Evolutionary conservation across 768 basidiomycete species (phyloP).

Genomic region (Suillus variegatus): DNA sequence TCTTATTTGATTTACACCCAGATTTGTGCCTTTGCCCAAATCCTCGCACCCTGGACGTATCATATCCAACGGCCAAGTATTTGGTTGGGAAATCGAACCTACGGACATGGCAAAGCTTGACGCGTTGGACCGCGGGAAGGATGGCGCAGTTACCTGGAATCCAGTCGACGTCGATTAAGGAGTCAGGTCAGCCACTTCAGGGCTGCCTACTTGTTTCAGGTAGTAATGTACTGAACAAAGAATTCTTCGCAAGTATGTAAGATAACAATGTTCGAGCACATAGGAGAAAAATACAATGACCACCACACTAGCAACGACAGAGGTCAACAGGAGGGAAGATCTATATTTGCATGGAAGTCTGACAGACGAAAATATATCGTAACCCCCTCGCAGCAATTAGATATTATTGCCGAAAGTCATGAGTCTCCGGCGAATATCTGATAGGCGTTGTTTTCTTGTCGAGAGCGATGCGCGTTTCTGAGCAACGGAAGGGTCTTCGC

Average conservation of each 20-base stretch:
- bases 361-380: too few species aligned
- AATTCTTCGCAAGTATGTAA: too few species aligned
- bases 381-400: not conserved
- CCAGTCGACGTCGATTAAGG: constrained; percentile 34
- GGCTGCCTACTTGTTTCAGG: too few species aligned
- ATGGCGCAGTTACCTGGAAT: constrained; percentile 51
- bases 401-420: not conserved
- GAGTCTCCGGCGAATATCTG: constrained; percentile 40
- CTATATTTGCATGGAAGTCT: not conserved
- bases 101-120: constrained; percentile 47
- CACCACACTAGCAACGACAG: too few species aligned
- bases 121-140: constrained; percentile 44
- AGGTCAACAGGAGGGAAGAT: too few species aligned
- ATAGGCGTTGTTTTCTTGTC: too few species aligned
- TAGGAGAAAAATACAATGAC: too few species aligned
- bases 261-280: too few species aligned
- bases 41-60: constrained; percentile 45
- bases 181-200: not conserved
- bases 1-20: constrained; percentile 15
- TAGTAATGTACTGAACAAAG: too few species aligned
- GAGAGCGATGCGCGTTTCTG: constrained; percentile 37
- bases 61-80: constrained; percentile 44
- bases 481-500: too few species aligned
- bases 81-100: constrained; percentile 43
- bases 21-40: constrained; percentile 52